Evolutionary conservation across 2,329 filamentous ascomycete species (phyloP).

Genomic region (Zarea fungicola): DNA sequence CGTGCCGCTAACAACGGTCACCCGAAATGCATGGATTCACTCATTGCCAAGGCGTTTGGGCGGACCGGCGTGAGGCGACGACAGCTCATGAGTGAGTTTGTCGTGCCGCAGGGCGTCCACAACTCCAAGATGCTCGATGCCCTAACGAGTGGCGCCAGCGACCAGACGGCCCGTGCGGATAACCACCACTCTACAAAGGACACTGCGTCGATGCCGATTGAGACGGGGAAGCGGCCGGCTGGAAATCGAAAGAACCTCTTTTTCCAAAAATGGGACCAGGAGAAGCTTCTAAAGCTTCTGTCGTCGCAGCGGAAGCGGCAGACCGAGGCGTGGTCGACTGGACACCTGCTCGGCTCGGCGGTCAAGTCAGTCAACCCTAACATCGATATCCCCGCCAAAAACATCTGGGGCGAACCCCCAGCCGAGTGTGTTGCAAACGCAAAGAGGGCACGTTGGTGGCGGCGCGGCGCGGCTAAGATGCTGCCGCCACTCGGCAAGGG

Average conservation of each 20-base stretch:
- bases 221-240: conserved; percentile 9
- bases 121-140: conserved; percentile 38
- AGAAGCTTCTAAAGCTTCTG: conserved; percentile 38
- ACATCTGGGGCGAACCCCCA: conserved; percentile 46
- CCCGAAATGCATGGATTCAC: conserved; percentile 36
- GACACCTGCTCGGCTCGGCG: conserved; percentile 21
- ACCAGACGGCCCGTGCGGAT: background rate
- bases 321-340: conserved; percentile 16
- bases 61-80: conserved; percentile 47
- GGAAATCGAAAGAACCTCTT: conserved; percentile 23
- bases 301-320: conserved; percentile 36
- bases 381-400: conserved; percentile 33
- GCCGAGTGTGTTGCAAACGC: conserved; percentile 33
- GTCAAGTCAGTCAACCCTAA: conserved; percentile 31
- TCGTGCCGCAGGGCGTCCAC: conserved; percentile 30
- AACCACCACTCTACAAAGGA: background rate
- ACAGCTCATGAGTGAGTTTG: conserved; percentile 38
- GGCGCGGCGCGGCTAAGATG: conserved; percentile 36
- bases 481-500: conserved; percentile 48
- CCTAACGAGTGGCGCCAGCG: conserved; percentile 17
- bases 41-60: conserved; percentile 49
- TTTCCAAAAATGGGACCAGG: conserved; percentile 45
- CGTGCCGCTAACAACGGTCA: conserved; percentile 51
- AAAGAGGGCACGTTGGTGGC: conserved; percentile 46
- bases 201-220: background rate